Percentiles rank a stretch among this genome's conserved stretches.
These are phyloP conservation scores for Erysimum cheiranthoides DNA, from an alignment of 345 rosid genomes.

Conservation along the genomic window DNA sequence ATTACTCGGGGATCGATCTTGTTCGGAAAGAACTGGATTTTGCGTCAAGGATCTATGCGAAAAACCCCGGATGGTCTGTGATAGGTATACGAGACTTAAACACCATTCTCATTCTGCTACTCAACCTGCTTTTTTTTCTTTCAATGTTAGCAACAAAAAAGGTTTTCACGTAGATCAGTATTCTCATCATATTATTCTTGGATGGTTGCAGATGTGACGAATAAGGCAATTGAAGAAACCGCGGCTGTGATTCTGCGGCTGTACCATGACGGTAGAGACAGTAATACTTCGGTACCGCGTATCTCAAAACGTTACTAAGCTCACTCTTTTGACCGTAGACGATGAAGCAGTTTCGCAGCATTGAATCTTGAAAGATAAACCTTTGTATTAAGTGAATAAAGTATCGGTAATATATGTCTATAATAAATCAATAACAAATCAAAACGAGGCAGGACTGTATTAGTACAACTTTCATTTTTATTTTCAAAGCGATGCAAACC, in stretches of 20 bases:
- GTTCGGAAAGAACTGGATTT: constrained; percentile 73
- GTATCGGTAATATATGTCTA: not conserved
- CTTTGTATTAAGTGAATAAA: not conserved
- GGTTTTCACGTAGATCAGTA: too few species aligned
- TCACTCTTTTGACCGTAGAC: constrained; percentile 18
- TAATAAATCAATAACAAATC: not conserved
- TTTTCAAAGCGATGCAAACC: too few species aligned
- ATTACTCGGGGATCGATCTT: constrained; percentile 84
- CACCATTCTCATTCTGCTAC: not conserved
- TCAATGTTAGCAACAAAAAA: not conserved
- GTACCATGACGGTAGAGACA: constrained; percentile 67
- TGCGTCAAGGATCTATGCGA: constrained; percentile 62
- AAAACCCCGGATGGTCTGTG: constrained; percentile 84
- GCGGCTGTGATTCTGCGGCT: constrained; percentile 80
- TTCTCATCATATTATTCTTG: constrained; percentile 2
- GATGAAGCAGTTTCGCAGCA: constrained; percentile 20
- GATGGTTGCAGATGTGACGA: constrained; percentile 74
- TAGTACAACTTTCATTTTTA: not conserved
- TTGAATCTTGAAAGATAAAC: not conserved
- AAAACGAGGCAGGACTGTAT: not conserved
- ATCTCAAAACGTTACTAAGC: constrained; percentile 70
- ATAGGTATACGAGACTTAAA: constrained; percentile 57
- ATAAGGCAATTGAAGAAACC: constrained; percentile 92
- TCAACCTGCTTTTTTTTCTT: not conserved
- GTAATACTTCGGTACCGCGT: constrained; percentile 64